Conservation (phyloP, 176 grass and related monocot species). For the Aegilops umbellulata region DNA sequence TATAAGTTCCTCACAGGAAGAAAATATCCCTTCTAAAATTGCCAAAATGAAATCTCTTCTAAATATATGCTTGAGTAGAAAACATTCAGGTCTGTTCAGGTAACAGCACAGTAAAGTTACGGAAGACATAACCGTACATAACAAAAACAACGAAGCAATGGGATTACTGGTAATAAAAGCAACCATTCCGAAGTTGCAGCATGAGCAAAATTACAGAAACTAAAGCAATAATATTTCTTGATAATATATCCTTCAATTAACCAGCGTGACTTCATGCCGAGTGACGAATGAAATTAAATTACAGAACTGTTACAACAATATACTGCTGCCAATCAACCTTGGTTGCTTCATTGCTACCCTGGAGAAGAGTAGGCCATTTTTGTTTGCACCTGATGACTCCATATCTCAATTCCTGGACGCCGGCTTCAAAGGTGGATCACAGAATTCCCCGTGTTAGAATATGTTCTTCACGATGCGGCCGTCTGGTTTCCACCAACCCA, state of each 20-base stretch:
- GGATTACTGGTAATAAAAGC: neutral
- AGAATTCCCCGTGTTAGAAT: slow-evolving; percentile 13
- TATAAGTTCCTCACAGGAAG: neutral
- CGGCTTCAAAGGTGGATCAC: slow-evolving; percentile 11
- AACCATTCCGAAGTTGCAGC: neutral
- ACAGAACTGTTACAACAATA: slow-evolving; percentile 39
- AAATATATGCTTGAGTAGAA: neutral
- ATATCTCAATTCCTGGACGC: neutral
- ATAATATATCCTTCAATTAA: slow-evolving; percentile 14
- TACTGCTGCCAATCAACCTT: neutral
- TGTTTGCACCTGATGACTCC: neutral
- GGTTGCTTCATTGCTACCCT: neutral
- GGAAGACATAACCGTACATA: no score
- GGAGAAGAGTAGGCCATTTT: neutral
- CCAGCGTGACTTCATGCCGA: neutral
- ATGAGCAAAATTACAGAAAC: neutral
- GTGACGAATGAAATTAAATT: slow-evolving; percentile 8
- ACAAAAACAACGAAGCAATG: neutral
- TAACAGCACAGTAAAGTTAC: neutral
- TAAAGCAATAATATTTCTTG: neutral
- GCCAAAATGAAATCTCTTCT: neutral
- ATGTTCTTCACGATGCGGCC: slow-evolving; percentile 38
- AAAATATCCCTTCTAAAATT: neutral
- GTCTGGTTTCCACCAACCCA: slow-evolving; percentile 82
- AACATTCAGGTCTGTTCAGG: neutral